These are phyloP conservation scores for Cenchrus purpureus DNA, from an alignment of 176 grass and related monocot species.

Conservation along the genomic window DNA sequence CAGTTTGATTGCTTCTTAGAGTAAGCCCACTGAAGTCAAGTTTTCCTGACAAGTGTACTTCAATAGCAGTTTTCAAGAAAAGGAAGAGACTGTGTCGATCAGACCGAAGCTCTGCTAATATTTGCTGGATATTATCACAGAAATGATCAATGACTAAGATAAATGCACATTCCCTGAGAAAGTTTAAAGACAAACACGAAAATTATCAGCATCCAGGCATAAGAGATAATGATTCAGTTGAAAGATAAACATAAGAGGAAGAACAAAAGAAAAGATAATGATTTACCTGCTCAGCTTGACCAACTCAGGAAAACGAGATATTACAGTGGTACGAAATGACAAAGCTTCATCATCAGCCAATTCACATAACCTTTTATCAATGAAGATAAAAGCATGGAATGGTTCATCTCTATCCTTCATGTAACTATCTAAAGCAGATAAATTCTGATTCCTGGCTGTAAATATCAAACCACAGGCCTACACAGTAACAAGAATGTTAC, in stretches of 20 bases:
- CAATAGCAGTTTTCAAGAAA: slow-evolving; percentile 87
- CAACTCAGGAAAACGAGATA: slow-evolving; percentile 80
- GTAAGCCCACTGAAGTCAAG: slow-evolving; percentile 60
- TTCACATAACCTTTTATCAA: slow-evolving; percentile 67
- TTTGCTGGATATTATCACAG: slow-evolving; percentile 55
- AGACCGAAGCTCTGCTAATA: slow-evolving; percentile 75
- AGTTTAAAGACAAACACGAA: slow-evolving; percentile 21
- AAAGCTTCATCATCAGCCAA: slow-evolving; percentile 54
- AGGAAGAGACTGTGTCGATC: slow-evolving; percentile 73
- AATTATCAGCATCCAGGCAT: slow-evolving; percentile 4
- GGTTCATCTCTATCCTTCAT: slow-evolving; percentile 88
- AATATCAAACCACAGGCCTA: slow-evolving; percentile 93
- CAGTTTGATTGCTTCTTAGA: slow-evolving; percentile 40
- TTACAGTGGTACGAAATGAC: slow-evolving; percentile 68
- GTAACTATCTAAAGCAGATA: slow-evolving; percentile 84
- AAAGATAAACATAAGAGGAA: slow-evolving; percentile 29
- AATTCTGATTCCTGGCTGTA: slow-evolving; percentile 58
- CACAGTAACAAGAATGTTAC: slow-evolving; percentile 40
- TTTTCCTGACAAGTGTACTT: slow-evolving; percentile 82
- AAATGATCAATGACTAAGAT: slow-evolving; percentile 87
- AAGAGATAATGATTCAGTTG: slow-evolving; percentile 32
- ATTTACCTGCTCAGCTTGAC: slow-evolving; percentile 87
- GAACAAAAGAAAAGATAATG: slow-evolving; percentile 25
- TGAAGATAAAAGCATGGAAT: slow-evolving; percentile 83
- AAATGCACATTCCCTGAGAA: slow-evolving; percentile 80